Evolutionary conservation across 805 yeast genomes (phyloP), one percentile per base, ranked within the genome.

Genomic region (Ogataea dorogensis): DNA sequence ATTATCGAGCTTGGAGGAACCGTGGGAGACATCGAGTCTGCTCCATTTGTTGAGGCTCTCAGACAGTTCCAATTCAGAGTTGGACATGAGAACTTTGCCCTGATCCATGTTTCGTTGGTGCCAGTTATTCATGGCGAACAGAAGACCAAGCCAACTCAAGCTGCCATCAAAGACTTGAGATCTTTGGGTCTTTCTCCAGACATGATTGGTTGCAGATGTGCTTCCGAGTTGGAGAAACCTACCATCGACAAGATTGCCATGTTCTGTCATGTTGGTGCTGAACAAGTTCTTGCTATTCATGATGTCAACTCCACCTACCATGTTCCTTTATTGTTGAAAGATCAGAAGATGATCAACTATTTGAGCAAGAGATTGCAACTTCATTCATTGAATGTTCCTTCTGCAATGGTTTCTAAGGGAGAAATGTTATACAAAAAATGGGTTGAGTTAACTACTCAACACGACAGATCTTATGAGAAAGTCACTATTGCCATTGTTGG

Each of bases 241-340:
- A 88, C 96, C n/a, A 86, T 83, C 57, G 91, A 85, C 47, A 93
- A 93, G 68, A 91, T 93, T 58, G 93, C 97, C 42, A 93, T 93
- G 98, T 93, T 93, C 68, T 91, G 98, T 65, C 98, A 93, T 59
- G 98, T 93, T 51, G 97, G 96, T 19, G 86, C 95, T n/a, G 88
- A 91, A 40, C 98, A 94, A 70, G 98, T 93, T 31, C 75, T 93
- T 50, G 96, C 95, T 32, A 96, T 93, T 37, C 95, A 89, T 58
- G 98, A 93, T 64, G 95, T 93, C 52, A 86, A 85, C 69, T 86
- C 96, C 9, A 91, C 98, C 30, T 93, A 93, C 64, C 98, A 93
- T 61, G 98, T 93, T 53, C 99, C 99, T 30, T 71, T 93, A 48
- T 71, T 93, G 59, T 75, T 93, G 54, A 77, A 81, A 54, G 89